Percentiles rank a stretch among this genome's conserved stretches.
These are phyloP conservation scores for Dothideomycetes sp. DNA, from an alignment of 2,329 filamentous ascomycete genomes.

Conservation along the genomic window DNA sequence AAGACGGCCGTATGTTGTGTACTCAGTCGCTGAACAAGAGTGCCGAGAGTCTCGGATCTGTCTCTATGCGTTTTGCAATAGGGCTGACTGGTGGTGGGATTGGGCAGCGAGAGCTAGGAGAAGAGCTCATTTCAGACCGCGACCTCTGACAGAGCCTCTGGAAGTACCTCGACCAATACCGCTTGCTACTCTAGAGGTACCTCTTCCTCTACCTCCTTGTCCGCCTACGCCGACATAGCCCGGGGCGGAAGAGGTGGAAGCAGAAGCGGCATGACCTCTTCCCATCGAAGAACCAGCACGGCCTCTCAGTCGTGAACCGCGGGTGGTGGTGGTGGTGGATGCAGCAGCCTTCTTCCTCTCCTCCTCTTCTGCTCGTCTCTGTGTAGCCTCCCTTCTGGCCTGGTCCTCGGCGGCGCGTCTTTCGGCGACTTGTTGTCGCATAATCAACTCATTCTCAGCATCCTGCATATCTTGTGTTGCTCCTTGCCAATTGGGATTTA, in stretches of 20 bases:
- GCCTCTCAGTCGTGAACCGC: conserved; percentile 28
- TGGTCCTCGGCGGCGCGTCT: conserved; percentile 70
- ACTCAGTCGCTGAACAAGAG: no score
- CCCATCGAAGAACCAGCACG: conserved; percentile 28
- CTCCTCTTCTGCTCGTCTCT: conserved; percentile 42
- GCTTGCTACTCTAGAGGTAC: conserved; percentile 35
- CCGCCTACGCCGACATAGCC: conserved; percentile 37
- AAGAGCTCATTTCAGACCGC: conserved; percentile 16
- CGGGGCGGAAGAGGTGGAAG: conserved; percentile 22
- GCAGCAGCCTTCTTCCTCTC: conserved; percentile 48
- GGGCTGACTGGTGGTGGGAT: no score
- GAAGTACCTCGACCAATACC: conserved; percentile 36
- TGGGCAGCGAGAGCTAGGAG: no score
- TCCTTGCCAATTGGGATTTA: conserved; percentile 84
- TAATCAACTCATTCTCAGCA: conserved; percentile 67
- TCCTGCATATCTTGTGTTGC: conserved; percentile 79
- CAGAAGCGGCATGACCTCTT: conserved; percentile 22
- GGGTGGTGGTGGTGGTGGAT: conserved; percentile 30
- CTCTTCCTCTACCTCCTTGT: conserved; percentile 45
- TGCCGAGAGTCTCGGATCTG: no score
- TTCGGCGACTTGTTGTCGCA: conserved; percentile 68
- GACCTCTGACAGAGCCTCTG: conserved; percentile 22
- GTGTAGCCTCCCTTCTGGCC: conserved; percentile 61
- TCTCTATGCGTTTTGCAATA: no score
- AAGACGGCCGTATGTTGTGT: neutral